These are phyloP conservation scores for Phaeophleospora eucalypticola DNA, from an alignment of 2,329 filamentous ascomycete species.

Conservation along the genomic window DNA sequence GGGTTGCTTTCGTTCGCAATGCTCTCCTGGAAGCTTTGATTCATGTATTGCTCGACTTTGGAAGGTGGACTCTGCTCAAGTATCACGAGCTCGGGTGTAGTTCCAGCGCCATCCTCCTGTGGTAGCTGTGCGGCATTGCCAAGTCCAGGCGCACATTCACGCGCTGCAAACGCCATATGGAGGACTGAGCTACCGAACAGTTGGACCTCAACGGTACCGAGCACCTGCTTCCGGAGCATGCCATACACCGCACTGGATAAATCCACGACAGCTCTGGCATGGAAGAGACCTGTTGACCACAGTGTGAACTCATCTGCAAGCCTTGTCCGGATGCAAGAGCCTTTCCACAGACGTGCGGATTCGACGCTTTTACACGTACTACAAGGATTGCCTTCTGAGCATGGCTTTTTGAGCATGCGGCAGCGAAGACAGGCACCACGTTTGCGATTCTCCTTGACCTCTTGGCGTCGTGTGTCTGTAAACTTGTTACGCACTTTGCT, in stretches of 20 bases:
- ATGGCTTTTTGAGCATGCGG: conserved; percentile 62
- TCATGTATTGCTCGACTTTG: conserved; percentile 49
- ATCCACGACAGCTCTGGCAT: conserved; percentile 50
- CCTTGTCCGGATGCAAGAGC: conserved; percentile 55
- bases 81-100: conserved; percentile 8
- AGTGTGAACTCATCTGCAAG: conserved; percentile 56
- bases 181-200: conserved; percentile 44
- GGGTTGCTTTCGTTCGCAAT: conserved; percentile 47
- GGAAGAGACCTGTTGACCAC: conserved; percentile 52
- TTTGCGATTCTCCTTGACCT: conserved; percentile 58
- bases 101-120: background rate
- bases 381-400: conserved; percentile 58
- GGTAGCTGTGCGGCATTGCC: background rate
- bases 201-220: conserved; percentile 52
- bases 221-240: conserved; percentile 45
- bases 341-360: conserved; percentile 58
- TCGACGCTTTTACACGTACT: conserved; percentile 57
- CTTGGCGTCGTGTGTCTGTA: conserved; percentile 52
- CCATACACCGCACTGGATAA: conserved; percentile 47
- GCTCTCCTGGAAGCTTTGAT: conserved; percentile 26
- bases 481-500: conserved; percentile 50
- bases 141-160: conserved; percentile 4
- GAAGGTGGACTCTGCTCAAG: conserved; percentile 45
- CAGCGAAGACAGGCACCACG: conserved; percentile 59
- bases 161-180: conserved; percentile 26